Conservation (phyloP, 495 filamentous ascomycete genomes). For the Trypethelium eluteriae region DNA sequence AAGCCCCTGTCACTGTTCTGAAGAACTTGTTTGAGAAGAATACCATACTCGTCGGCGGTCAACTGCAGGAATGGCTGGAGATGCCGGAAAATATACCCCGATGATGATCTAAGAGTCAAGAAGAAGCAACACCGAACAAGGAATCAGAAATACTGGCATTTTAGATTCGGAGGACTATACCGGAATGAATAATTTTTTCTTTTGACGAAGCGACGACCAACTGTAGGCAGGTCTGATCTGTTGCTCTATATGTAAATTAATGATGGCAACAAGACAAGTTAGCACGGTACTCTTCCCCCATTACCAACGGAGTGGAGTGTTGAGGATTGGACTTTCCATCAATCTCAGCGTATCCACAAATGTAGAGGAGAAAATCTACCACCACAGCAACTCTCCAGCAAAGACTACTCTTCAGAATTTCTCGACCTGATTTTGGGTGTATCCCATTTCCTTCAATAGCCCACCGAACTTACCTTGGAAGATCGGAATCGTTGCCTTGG, state of each 20-base stretch:
- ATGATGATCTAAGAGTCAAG: background rate
- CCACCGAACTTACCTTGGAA: conserved; percentile 34
- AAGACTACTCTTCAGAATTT: background rate
- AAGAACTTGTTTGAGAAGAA: background rate
- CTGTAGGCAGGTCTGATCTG: background rate
- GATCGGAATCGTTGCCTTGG: background rate
- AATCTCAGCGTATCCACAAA: background rate
- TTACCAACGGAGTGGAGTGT: too few species aligned
- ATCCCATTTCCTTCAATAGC: conserved; percentile 6
- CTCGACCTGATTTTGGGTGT: conserved; percentile 5
- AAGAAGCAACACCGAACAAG: background rate
- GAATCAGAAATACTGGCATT: background rate
- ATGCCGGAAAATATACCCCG: background rate
- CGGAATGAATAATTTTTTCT: background rate
- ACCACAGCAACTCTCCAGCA: background rate
- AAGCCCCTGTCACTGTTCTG: background rate
- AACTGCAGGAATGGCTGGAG: background rate
- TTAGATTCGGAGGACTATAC: background rate
- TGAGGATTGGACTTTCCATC: too few species aligned
- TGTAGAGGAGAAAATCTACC: background rate
- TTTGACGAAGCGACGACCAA: background rate
- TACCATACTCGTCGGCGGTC: background rate
- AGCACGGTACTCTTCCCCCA: background rate
- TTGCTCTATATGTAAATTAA: background rate
- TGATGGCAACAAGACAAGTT: background rate